These are phyloP conservation scores for Vicia sativa DNA, from an alignment of 306 rosid genomes.

Conservation along the genomic window DNA sequence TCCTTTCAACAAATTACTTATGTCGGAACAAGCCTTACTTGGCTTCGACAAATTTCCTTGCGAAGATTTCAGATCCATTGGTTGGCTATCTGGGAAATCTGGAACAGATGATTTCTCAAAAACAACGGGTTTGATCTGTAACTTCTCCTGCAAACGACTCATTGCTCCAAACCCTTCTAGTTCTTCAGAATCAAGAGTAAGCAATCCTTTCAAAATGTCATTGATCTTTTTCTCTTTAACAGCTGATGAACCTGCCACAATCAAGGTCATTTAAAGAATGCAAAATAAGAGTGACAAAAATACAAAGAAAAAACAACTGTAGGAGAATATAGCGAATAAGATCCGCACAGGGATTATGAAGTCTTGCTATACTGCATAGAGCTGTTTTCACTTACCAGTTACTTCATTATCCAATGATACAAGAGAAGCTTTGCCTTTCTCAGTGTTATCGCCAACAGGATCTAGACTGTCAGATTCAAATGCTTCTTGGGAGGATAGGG, in stretches of 20 bases:
- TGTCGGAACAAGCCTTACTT: conserved; percentile 47
- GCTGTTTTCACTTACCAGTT: conserved; percentile 47
- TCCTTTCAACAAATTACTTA: conserved; percentile 53
- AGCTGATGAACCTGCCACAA: conserved; percentile 52
- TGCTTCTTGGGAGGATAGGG: conserved; percentile 53
- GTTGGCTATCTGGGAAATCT: conserved; percentile 53
- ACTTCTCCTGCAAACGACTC: conserved; percentile 61
- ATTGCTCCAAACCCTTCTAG: conserved; percentile 62
- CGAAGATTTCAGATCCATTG: conserved; percentile 51
- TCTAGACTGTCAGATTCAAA: conserved; percentile 43
- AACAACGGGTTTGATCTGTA: conserved; percentile 68
- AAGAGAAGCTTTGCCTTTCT: conserved; percentile 37
- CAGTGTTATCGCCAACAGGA: conserved; percentile 42
- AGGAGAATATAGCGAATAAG: background rate
- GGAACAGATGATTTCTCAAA: conserved; percentile 59
- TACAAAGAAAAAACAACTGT: background rate
- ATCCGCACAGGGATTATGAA: conserved; percentile 3
- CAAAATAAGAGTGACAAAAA: background rate
- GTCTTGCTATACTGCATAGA: background rate
- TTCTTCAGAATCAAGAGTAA: conserved; percentile 56
- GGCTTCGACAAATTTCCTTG: conserved; percentile 49
- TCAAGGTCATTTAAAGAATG: conserved; percentile 5
- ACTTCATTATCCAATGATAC: conserved; percentile 42
- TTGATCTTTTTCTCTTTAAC: conserved; percentile 41
- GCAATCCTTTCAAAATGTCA: conserved; percentile 61